Evolutionary conservation across 805 yeast species (phyloP), one percentile per base, ranked within the genome.

Genomic region (Limtongia smithiae): DNA sequence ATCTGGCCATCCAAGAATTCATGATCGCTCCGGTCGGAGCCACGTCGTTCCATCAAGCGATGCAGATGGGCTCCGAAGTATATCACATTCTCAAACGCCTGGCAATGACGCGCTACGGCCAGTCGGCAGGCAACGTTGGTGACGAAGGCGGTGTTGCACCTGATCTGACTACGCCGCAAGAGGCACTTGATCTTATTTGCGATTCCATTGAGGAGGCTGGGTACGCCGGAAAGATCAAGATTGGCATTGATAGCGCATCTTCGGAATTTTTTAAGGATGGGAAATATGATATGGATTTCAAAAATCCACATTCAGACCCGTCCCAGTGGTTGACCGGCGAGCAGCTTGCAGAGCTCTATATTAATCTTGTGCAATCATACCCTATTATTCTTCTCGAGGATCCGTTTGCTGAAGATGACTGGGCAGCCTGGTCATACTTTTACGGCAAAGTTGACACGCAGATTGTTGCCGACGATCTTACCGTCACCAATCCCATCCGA

Each of bases 81-180:
- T 91, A 91, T 93, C 97, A 91, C 83, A 78, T 80, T 77, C 82
- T 91, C 74, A 93, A 93, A 81, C 74, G 90, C 60, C 76, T 85
- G 67, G 84, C 97, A 73, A 86, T 87, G 82, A 83, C 87, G 83
- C 79, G 77, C 73, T 93, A 91, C 84, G 98, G 98, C 71, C 83
- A 87, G 70, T 83, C 95, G 59, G 98, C 98, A 68, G 97, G 96
- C 77, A 91, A 91, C 79, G 98, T 91, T 71, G 98, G 98, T 82
- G 98, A 91, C 76, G 98, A 91, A 81, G 97, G 98, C 85, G 98
- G 98, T 83, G 96, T 91, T 79, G 98, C 98, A 67, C 98, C 98
- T 74, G 87, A 89, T 75, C 82, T 93, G 63, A 79, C 84, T 62
- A 81, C 96, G 65, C 91, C 98, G 70, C 86, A 81, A 74, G 97